phyloP scores from a whole-genome alignment of 768 basidiomycete species.

The Leucogyrophana mollusca region DNA sequence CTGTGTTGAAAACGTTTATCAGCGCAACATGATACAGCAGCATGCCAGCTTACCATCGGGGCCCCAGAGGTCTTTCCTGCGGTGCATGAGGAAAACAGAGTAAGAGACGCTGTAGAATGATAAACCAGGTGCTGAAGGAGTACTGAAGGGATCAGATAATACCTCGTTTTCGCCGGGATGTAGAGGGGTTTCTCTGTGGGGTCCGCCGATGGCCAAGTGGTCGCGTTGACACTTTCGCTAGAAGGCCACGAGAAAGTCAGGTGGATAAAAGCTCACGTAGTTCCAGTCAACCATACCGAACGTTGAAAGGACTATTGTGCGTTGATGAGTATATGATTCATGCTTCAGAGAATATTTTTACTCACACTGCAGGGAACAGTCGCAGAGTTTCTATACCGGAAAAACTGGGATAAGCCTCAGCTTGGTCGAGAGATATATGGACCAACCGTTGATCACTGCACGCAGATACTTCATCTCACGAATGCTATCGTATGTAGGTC shows the following conservation, averaged over 20 bases:
- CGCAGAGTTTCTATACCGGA: conserved; percentile 25
- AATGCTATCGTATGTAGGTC: conserved; percentile 32
- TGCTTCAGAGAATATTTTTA: not conserved
- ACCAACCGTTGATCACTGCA: conserved; percentile 36
- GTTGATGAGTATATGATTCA: not conserved
- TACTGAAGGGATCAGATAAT: not conserved
- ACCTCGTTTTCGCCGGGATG: conserved; percentile 31
- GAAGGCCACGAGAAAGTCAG: not conserved
- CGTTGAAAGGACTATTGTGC: conserved; percentile 23
- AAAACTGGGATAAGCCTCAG: conserved; percentile 1
- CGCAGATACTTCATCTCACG: conserved; percentile 38
- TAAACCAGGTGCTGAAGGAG: not conserved
- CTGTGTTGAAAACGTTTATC: conserved; percentile 5
- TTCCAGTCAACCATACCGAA: no score
- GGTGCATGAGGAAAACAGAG: conserved; percentile 56
- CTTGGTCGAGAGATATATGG: not conserved
- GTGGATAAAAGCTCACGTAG: no score
- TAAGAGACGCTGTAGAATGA: conserved; percentile 35
- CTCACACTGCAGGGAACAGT: conserved; percentile 30
- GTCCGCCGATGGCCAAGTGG: conserved; percentile 21
- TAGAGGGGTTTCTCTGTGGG: conserved; percentile 24
- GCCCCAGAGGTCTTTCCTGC: conserved; percentile 64
- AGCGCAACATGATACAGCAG: conserved; percentile 30
- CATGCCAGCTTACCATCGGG: conserved; percentile 52
- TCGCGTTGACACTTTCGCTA: conserved; percentile 23